These are phyloP conservation scores for Henckelia pumila DNA, from an alignment of 257 asterid species.

Conservation along the genomic window DNA sequence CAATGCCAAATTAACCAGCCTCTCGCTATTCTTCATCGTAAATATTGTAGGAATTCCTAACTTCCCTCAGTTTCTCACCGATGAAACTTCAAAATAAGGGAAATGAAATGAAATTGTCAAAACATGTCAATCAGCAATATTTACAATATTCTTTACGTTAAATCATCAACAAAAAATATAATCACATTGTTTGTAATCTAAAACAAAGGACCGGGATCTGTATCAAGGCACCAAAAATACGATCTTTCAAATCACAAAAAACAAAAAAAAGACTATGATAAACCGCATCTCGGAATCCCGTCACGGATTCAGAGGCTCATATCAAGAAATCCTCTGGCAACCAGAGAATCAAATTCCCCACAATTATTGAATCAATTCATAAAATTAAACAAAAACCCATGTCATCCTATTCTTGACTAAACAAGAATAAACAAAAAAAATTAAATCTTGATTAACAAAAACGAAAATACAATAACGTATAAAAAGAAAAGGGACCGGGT, in stretches of 20 bases:
- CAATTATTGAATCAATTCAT: too few species aligned
- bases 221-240: not conserved
- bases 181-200: not conserved
- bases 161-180: not conserved
- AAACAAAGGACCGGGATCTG: not conserved
- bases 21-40: constrained; percentile 54
- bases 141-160: constrained; percentile 20
- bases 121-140: constrained; percentile 15
- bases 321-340: not conserved
- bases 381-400: constrained; percentile 9
- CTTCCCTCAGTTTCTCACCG: constrained; percentile 25
- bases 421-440: constrained; percentile 4
- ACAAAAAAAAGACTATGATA: not conserved
- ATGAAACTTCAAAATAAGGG: constrained; percentile 20
- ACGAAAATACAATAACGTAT: not conserved
- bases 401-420: not conserved
- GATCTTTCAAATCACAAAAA: constrained; percentile 1
- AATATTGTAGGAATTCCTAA: constrained; percentile 11
- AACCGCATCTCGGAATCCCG: constrained; percentile 7
- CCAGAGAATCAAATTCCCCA: not conserved
- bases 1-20: constrained; percentile 52
- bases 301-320: not conserved
- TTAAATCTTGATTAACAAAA: not conserved
- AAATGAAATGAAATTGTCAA: not conserved
- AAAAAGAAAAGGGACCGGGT: not conserved